These are phyloP conservation scores for Wickerhamiella australiensis DNA, from an alignment of 805 yeast species.

Conservation along the genomic window DNA sequence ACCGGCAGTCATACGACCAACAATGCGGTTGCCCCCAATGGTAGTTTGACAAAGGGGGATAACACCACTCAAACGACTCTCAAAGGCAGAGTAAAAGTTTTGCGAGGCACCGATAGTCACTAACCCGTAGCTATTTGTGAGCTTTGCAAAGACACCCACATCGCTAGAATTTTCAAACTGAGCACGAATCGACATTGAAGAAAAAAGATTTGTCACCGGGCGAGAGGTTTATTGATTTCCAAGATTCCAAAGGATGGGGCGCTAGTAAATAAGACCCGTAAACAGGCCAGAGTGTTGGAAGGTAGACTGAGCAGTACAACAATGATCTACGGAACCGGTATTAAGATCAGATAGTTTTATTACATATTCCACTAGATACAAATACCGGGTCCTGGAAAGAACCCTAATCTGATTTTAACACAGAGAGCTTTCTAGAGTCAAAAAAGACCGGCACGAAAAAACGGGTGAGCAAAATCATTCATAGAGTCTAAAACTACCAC, in stretches of 20 bases:
- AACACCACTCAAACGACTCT: slow-evolving; percentile 93
- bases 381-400: no score
- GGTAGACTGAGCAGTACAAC: no score
- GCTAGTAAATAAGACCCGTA: neutral
- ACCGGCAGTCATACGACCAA: slow-evolving; percentile 97
- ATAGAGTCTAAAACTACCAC: no score
- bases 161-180: slow-evolving; percentile 27
- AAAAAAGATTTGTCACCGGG: neutral
- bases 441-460: no score
- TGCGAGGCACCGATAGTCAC: slow-evolving; percentile 96
- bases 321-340: no score
- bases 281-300: no score
- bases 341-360: no score
- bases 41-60: slow-evolving; percentile 95
- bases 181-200: slow-evolving; percentile 24
- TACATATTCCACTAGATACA: no score
- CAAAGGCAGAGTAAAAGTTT: slow-evolving; percentile 77
- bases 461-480: no score
- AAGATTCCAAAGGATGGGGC: neutral
- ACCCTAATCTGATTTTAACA: no score
- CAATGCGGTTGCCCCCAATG: slow-evolving; percentile 94
- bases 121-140: slow-evolving; percentile 90
- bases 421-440: no score
- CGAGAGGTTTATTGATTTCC: neutral
- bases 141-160: slow-evolving; percentile 36